A percentile compares a stretch with the other conserved stretches of the same genome.
phyloP scores from a whole-genome alignment of 2,329 filamentous ascomycete genomes.

The Aspergillus sp. region DNA sequence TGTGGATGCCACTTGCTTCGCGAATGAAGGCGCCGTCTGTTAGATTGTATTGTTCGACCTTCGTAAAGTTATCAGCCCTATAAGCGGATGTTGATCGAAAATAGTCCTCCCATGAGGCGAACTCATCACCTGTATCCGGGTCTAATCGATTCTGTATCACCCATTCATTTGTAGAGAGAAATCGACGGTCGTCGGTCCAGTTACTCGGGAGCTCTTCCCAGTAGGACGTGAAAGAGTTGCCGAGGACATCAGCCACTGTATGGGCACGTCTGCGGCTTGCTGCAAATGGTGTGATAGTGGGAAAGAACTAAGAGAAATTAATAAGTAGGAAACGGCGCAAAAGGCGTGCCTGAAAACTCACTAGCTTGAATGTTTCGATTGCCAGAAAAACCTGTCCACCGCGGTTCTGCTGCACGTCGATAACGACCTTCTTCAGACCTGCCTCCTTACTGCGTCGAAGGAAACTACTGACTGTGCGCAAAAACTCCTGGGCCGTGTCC shows the following conservation, averaged over 20 bases:
- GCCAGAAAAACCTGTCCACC: too few species aligned
- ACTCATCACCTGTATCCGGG: neutral
- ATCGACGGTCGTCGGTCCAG: neutral
- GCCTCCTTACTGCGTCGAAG: too few species aligned
- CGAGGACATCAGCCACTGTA: neutral
- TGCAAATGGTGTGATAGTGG: neutral
- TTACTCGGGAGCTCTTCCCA: neutral
- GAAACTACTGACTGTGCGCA: too few species aligned
- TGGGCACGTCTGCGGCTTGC: neutral
- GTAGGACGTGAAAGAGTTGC: neutral
- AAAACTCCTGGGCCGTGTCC: too few species aligned
- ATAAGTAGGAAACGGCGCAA: too few species aligned
- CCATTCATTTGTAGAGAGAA: neutral
- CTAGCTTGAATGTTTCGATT: too few species aligned
- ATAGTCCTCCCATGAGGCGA: neutral
- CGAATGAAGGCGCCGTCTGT: neutral
- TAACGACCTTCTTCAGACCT: too few species aligned
- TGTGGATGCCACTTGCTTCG: neutral
- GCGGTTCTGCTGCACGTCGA: too few species aligned
- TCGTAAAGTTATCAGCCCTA: neutral
- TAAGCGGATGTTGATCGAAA: neutral
- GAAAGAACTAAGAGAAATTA: neutral
- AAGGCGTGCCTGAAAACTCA: too few species aligned
- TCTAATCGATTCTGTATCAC: neutral
- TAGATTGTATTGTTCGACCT: neutral